A percentile compares a stretch with the other conserved stretches of the same genome.
Evolutionary conservation across 108 stramenopile species (phyloP).

Genomic region (Cyclotella baltica): DNA sequence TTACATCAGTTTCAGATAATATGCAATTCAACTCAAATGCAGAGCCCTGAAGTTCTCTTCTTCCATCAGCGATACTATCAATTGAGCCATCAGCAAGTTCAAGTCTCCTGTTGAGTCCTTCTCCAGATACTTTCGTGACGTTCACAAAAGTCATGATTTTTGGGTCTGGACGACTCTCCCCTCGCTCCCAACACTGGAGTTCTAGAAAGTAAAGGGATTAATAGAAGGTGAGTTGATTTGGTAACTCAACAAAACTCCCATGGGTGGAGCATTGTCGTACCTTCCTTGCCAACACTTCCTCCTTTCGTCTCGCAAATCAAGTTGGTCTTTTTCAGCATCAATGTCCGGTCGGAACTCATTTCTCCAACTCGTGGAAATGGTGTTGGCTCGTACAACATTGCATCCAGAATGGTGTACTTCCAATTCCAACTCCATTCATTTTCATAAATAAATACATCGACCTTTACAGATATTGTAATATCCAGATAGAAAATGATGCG

Average conservation of each 20-base stretch:
- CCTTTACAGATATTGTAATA: too few relatives aligned
- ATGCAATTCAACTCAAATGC: constrained; percentile 2
- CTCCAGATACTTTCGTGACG: not conserved
- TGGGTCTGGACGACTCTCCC: not conserved
- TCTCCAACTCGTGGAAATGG: too few relatives aligned
- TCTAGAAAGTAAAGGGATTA: not conserved
- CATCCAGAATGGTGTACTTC: too few relatives aligned
- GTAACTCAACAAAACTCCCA: not conserved
- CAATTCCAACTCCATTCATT: too few relatives aligned
- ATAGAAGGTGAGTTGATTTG: not conserved
- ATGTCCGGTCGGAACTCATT: too few relatives aligned
- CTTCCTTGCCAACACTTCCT: not conserved
- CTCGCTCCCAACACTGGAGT: not conserved
- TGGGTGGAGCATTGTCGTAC: not conserved
- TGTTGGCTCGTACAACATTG: too few relatives aligned
- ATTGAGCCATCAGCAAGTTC: not conserved
- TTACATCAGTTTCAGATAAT: not conserved
- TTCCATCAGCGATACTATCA: not conserved
- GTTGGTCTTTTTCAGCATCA: too few relatives aligned
- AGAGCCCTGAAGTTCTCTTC: not conserved
- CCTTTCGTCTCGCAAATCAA: not conserved
- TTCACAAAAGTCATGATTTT: not conserved
- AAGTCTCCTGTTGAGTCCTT: not conserved
- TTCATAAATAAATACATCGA: too few relatives aligned
- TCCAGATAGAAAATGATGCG: too few relatives aligned